Evolutionary conservation across 75 land plant species (phyloP), one percentile per base, ranked within the genome.

Genomic region (Selaginella moellendorffii): DNA sequence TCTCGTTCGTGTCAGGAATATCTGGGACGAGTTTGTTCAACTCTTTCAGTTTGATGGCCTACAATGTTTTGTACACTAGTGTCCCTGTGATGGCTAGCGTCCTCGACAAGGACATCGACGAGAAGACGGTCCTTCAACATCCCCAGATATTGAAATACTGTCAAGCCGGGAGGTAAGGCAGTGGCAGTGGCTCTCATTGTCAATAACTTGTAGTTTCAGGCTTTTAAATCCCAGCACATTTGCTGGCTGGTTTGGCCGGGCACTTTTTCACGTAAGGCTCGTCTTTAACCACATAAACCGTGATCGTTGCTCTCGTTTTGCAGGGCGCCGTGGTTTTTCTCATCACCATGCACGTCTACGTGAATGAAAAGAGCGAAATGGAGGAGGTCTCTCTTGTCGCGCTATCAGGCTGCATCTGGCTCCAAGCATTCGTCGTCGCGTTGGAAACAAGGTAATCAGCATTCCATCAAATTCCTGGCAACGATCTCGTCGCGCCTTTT

Each of bases 161-260:
- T 71, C 98, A 93, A 65, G 85, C 90, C 62, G 98, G 98, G 67
- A 88, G 98, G 98, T 93, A 73, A 20, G 46, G 46, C 46, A 36
- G 5, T 36, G 46, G 46, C 14, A 36, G 46, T 5, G 46, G 46
- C 26, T 62, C 17, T 31, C 1, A 20, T n/a, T 36, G 46, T 36
- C 14, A 5, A 5, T 66, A 20, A 24, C n/a, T 66, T 25, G 63
- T n/a, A n/a, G n/a, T n/a, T n/a, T n/a, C 82, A 93, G 98, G 72
- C 75, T 89, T 62, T 61, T 93, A 42, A 93, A 93, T 69, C 96
- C 98, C 31, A 89, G 98, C 65, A 93, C 96, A 54, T 93, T 93
- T 89, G 98, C 96, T 62, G 90, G 96, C 54, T 93, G 98, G 98
- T 93, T 93, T 82, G 87, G 96, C 12, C 79, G 98, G 18, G 85